phyloP scores from a whole-genome alignment of 2,329 filamentous ascomycete genomes.

The Fusarium compactum region DNA sequence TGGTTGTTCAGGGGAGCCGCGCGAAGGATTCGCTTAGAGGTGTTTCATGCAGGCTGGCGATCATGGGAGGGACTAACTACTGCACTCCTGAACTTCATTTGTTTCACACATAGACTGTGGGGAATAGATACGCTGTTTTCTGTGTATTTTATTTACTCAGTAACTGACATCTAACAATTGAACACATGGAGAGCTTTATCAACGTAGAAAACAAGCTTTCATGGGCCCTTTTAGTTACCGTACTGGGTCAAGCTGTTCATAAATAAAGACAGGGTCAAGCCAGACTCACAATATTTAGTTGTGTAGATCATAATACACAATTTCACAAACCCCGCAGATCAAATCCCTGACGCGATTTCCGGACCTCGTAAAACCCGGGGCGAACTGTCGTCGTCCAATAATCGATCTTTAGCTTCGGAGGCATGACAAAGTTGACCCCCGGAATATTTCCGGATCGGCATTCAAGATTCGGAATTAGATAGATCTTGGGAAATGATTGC shows the following conservation, averaged over 20 bases:
- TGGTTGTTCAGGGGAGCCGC: not conserved
- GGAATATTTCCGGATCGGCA: not conserved
- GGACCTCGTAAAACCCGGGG: not conserved
- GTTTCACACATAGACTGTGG: not conserved
- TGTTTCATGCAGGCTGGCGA: not conserved
- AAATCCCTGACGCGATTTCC: not conserved
- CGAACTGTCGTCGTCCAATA: not conserved
- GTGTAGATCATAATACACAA: not conserved
- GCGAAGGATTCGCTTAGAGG: not conserved
- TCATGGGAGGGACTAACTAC: not conserved
- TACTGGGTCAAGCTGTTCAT: too few species aligned
- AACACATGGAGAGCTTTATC: not conserved
- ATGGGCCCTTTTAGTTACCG: not conserved
- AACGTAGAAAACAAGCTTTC: not conserved
- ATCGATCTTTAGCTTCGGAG: not conserved
- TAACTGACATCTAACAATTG: not conserved
- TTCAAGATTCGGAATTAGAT: too few species aligned
- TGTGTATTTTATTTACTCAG: not conserved
- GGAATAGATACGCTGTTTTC: not conserved
- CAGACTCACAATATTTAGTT: not conserved
- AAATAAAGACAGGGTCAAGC: not conserved
- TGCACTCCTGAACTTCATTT: not conserved
- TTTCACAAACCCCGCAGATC: not conserved
- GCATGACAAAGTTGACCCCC: not conserved
- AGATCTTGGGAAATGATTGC: not conserved